A percentile compares a stretch with the other conserved stretches of the same genome.
phyloP scores from a whole-genome alignment of 1,139 yeast species.

The Protomyces macrosporus region DNA sequence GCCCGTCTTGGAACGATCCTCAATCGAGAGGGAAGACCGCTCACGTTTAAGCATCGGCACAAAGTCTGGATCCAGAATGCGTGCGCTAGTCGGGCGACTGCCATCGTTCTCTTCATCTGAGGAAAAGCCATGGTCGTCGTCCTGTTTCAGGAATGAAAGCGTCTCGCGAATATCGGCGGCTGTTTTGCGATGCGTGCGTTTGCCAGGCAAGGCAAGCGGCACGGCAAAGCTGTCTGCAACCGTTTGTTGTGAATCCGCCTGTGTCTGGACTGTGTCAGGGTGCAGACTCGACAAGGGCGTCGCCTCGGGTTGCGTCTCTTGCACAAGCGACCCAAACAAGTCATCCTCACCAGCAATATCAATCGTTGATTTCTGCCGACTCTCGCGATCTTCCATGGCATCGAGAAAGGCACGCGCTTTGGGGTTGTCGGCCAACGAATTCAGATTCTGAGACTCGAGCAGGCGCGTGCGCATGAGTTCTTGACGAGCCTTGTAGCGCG shows the following conservation, averaged over 20 bases:
- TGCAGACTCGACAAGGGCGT: neutral
- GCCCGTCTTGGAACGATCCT: slow-evolving; percentile 7
- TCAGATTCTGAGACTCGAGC: slow-evolving; percentile 51
- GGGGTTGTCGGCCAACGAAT: slow-evolving; percentile 49
- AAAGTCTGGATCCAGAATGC: neutral
- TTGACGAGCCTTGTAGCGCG: slow-evolving; percentile 45
- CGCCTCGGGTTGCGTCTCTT: neutral
- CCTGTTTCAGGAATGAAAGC: slow-evolving; percentile 52
- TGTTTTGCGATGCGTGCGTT: neutral
- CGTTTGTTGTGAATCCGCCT: neutral
- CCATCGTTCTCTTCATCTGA: neutral
- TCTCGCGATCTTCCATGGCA: slow-evolving; percentile 51
- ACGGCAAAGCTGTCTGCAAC: neutral
- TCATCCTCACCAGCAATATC: slow-evolving; percentile 36
- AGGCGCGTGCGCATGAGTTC: slow-evolving; percentile 52
- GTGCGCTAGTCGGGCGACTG: neutral
- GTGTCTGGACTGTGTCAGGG: neutral
- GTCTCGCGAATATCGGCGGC: slow-evolving; percentile 52
- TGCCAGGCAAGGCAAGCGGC: neutral
- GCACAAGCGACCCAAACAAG: neutral
- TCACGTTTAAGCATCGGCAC: slow-evolving; percentile 17
- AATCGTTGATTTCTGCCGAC: slow-evolving; percentile 19
- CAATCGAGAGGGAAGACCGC: slow-evolving; percentile 19
- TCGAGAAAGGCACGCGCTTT: slow-evolving; percentile 70
- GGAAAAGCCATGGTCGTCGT: slow-evolving; percentile 36